A percentile compares a stretch with the other conserved stretches of the same genome.
These are phyloP conservation scores for Fusarium humuli DNA, from an alignment of 2,329 filamentous ascomycete genomes.

Conservation along the genomic window DNA sequence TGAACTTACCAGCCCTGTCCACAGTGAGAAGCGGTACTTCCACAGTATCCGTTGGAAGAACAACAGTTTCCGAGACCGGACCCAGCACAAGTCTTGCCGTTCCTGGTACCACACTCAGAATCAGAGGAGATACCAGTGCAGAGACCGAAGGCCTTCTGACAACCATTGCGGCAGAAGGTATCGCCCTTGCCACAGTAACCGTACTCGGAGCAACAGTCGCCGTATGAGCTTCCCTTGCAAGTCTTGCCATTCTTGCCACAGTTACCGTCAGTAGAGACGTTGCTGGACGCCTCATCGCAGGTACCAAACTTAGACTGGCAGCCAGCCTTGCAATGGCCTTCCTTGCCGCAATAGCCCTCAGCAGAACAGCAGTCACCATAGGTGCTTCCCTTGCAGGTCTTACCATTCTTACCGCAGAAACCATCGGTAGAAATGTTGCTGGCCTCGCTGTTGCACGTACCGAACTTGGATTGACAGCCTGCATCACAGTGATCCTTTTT, in stretches of 20 bases:
- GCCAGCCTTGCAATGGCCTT: background rate
- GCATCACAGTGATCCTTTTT: background rate
- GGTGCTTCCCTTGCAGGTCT: conserved; percentile 8
- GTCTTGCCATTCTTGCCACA: conserved; percentile 15
- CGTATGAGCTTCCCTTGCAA: background rate
- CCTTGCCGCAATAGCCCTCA: conserved; percentile 8
- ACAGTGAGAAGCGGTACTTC: conserved; percentile 9
- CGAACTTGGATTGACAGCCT: background rate
- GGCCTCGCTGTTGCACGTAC: background rate
- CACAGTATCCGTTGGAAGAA: conserved; percentile 8
- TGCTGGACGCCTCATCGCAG: background rate
- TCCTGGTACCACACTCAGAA: conserved; percentile 8
- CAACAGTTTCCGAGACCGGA: conserved; percentile 23
- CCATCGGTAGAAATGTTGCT: conserved; percentile 2
- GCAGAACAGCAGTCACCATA: conserved; percentile 12
- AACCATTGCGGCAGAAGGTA: background rate
- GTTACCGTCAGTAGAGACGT: background rate
- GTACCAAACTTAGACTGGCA: background rate
- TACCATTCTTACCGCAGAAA: conserved; percentile 20
- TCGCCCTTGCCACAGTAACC: background rate
- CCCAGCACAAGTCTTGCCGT: conserved; percentile 13
- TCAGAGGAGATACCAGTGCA: background rate
- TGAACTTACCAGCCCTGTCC: conserved; percentile 13
- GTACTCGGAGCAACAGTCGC: conserved; percentile 10
- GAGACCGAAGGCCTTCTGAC: background rate